Evolutionary conservation across 2,329 filamentous ascomycete genomes (phyloP).

Genomic region (Monosporascus sp.): DNA sequence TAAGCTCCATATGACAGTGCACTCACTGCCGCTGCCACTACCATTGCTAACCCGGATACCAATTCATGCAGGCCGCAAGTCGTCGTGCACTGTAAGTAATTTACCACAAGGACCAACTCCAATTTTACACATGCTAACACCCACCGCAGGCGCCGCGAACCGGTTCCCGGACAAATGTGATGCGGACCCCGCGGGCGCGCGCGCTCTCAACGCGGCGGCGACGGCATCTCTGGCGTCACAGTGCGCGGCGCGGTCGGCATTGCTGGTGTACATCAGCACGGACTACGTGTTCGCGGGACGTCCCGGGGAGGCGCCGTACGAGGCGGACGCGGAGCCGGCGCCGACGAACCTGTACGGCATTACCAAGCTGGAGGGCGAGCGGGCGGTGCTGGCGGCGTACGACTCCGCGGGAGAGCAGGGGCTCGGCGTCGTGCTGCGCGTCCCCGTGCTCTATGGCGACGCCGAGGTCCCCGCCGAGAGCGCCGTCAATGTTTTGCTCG

Average conservation of each 20-base stretch:
- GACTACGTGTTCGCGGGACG: conserved; percentile 74
- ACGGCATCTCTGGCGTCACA: conserved; percentile 60
- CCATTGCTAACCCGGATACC: conserved; percentile 5
- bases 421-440: conserved; percentile 64
- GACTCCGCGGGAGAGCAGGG: conserved; percentile 41
- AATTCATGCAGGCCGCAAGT: conserved; percentile 56
- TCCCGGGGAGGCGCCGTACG: conserved; percentile 79
- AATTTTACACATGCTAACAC: conserved; percentile 1
- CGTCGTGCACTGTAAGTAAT: conserved; percentile 69
- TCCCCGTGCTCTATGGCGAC: conserved; percentile 81
- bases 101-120: not conserved
- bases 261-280: conserved; percentile 75
- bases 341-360: conserved; percentile 73
- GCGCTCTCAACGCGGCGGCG: conserved; percentile 67
- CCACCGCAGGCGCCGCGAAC: conserved; percentile 67
- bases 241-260: conserved; percentile 54
- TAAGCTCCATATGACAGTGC: not conserved
- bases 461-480: conserved; percentile 67
- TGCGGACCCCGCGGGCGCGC: conserved; percentile 68
- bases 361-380: conserved; percentile 56
- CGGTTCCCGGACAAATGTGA: conserved; percentile 84
- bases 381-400: conserved; percentile 60
- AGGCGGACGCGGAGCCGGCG: conserved; percentile 52
- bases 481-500: conserved; percentile 76
- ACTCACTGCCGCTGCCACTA: too few relatives aligned